Evolutionary conservation across 495 filamentous ascomycete species (phyloP), one percentile per base, ranked within the genome.

Genomic region (Friedmanniomyces simplex): DNA sequence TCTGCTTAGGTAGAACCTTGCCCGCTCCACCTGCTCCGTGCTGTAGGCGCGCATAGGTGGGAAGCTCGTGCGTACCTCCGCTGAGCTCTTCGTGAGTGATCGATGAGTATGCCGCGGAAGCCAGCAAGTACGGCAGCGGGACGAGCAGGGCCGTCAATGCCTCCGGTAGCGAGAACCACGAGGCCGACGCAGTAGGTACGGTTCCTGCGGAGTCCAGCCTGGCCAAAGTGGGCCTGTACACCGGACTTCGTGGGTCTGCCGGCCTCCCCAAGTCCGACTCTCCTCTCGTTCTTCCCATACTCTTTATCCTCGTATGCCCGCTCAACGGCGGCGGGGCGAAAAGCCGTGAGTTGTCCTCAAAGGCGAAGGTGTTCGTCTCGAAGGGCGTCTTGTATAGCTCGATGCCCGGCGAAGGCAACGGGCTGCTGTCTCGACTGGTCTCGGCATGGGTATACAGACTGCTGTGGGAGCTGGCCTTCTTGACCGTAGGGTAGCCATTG

Each of bases 71-170:
- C 11, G 36, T 45, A 18, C 56, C 56, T 20, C 49, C 56, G 12
- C 28, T 37, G 11, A 52, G n/a, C 22, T 43, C 25, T n/a, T 45
- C 41, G 16, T 36, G 39, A 2, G 51, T 47, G 20, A 55, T 55
- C 10, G 60, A 32, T 1, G 60, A 63, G 30, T 59, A 64, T 7
- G 64, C 50, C 8, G 61, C 54, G 12, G 64, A 60, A 11, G 62
- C 61, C 3, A 68, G 59, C 24, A 68, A 13, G 39, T 54, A 63
- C n/a, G 62, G 63, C 24, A 66, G 56, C 2, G 66, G 63, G 0
- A 68, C 41, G 43, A 68, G 61, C 12, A 66, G 34, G 25, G 43
- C 60, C 0, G 63, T 63, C 51, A 66, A 36, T 7, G 58, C 41
- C 39, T 67, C 65, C 16, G 63, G 60, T 14, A 61, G 50, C 8